These are phyloP conservation scores for Cladosporium sphaerospermum DNA, from an alignment of 2,329 filamentous ascomycete species.

Conservation along the genomic window DNA sequence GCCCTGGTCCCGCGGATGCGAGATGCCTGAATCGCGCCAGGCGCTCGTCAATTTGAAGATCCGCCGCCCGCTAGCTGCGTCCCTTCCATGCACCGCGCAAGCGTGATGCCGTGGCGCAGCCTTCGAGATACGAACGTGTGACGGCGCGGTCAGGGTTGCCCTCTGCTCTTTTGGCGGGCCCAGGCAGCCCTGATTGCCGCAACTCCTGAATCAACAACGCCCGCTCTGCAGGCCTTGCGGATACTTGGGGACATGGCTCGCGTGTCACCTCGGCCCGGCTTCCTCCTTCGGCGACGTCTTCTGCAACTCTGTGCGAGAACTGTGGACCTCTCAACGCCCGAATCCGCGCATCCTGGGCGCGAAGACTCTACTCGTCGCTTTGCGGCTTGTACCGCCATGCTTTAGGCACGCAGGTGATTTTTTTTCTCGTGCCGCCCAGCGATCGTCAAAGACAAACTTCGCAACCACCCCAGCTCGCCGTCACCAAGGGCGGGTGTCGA, in stretches of 20 bases:
- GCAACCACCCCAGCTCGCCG: not conserved
- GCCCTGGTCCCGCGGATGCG: constrained; percentile 8
- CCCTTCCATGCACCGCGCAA: constrained; percentile 10
- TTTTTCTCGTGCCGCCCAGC: constrained; percentile 1
- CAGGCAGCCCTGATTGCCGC: not conserved
- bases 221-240: constrained; percentile 7
- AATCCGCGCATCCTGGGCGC: not conserved
- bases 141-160: not conserved
- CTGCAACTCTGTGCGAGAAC: not conserved
- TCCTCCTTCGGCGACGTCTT: constrained; percentile 2
- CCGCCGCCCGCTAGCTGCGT: constrained; percentile 6
- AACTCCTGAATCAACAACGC: constrained; percentile 7
- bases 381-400: constrained; percentile 7
- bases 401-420: constrained; percentile 3
- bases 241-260: constrained; percentile 5
- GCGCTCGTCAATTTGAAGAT: constrained; percentile 8
- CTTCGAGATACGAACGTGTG: constrained; percentile 1
- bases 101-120: constrained; percentile 11
- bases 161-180: constrained; percentile 7
- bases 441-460: constrained; percentile 6
- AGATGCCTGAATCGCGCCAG: constrained; percentile 10
- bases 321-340: constrained; percentile 6
- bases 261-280: constrained; percentile 10
- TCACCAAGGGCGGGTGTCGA: constrained; percentile 8
- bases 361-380: not conserved